Base-by-base conservation (phyloP, 75 land plant species). In the Sequoia sempervirens region DNA sequence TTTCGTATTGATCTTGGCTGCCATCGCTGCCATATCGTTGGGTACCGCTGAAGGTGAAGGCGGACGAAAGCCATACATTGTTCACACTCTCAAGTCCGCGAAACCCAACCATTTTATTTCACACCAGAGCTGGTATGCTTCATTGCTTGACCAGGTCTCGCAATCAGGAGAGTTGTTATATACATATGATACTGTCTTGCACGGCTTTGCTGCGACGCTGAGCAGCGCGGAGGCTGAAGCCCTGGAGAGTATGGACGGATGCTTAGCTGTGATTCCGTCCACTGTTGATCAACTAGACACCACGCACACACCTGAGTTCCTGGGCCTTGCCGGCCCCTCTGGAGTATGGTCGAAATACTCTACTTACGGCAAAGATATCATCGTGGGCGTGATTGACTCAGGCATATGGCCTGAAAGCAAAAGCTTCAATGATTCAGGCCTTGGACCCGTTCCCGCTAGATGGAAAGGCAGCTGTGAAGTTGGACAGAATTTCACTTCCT, bases 381-480 rank as follows among this genome's bases (percentile, higher is more conserved):
- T 52, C 15, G 53, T 52, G 53, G 53, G 53, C 1, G 52, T 47
- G 52, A 47, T 47, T 47, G 52, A 47, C 9, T 0, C 9, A 11
- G 52, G 52, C 9, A 47, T 47, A 47, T 47, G 52, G 12, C 53
- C 53, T 52, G 53, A 52, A 1, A 52, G 53, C 53, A 52, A 52
- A 52, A 52, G 53, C 53, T 52, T 52, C 53, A 52, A 0, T 13
- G 53, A 52, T 12, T 2, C 1, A 1, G 53, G 53, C 13, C 20
- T 86, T 10, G 26, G 54, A 4, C 53, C 53, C 15, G 56, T 85
- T 28, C 89, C 89, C 5, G 1, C 69, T 3, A 46, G 76, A 47
- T 88, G 89, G 89, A 88, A 82, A 15, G 89, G 87, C 3, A 80
- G 10, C 2, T 85, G 89, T 61, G 13, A 45, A 36, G 41, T 2